phyloP scores from a whole-genome alignment of 2,329 filamentous ascomycete species.

The Pyrenochaeta sp. region DNA sequence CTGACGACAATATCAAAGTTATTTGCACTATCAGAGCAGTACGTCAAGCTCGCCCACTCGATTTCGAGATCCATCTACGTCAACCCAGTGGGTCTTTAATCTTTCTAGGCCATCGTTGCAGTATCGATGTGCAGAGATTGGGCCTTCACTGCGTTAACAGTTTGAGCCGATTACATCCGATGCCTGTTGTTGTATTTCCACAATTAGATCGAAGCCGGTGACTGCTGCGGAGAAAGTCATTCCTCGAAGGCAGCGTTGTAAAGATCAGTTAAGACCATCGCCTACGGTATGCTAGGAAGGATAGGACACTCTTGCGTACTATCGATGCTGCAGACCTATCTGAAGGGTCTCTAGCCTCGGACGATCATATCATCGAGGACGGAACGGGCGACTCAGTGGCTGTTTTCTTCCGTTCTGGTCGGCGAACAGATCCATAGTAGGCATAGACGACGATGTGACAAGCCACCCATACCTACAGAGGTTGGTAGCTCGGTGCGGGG shows the following conservation, averaged over 20 bases:
- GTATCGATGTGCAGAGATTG: too few relatives aligned
- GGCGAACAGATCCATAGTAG: conserved; percentile 10
- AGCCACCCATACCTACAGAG: neutral
- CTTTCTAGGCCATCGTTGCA: too few relatives aligned
- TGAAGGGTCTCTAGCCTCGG: neutral
- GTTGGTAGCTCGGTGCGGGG: neutral
- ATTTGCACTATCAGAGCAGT: neutral
- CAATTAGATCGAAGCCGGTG: too few relatives aligned
- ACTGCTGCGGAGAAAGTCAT: too few relatives aligned
- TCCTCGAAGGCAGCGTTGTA: too few relatives aligned
- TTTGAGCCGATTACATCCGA: too few relatives aligned
- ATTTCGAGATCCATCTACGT: neutral
- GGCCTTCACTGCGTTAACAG: too few relatives aligned
- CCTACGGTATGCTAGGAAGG: too few relatives aligned
- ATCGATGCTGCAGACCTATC: neutral
- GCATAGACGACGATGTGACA: conserved; percentile 2
- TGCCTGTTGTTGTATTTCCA: too few relatives aligned
- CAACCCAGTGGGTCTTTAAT: too few relatives aligned
- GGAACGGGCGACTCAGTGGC: neutral
- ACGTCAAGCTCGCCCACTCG: neutral
- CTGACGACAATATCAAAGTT: neutral
- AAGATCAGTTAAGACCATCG: too few relatives aligned
- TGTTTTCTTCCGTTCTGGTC: conserved; percentile 4
- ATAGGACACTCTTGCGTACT: too few relatives aligned
- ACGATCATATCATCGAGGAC: neutral